These are phyloP conservation scores for Ophiostoma quercus DNA, from an alignment of 2,329 filamentous ascomycete species.

Conservation along the genomic window DNA sequence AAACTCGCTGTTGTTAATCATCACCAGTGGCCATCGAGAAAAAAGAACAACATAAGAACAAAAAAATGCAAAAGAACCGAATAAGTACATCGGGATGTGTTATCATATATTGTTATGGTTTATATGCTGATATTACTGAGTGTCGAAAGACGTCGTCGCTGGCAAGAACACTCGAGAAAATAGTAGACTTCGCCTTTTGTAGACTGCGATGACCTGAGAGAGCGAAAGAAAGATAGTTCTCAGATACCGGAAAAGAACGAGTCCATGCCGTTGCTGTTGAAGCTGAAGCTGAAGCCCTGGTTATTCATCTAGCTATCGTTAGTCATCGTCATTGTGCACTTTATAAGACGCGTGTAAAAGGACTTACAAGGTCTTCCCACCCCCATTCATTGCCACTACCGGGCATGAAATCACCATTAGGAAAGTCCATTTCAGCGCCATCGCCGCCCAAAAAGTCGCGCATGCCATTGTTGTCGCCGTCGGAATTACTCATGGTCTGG, in stretches of 20 bases:
- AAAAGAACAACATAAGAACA: background rate
- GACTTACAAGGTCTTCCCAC: slow-evolving; percentile 29
- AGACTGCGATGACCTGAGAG: background rate
- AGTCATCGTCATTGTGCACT: background rate
- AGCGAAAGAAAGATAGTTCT: background rate
- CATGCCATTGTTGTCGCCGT: background rate
- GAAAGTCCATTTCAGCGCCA: slow-evolving; percentile 14
- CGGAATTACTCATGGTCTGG: background rate
- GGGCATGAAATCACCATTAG: background rate
- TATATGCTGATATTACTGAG: background rate
- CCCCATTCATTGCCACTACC: slow-evolving; percentile 25
- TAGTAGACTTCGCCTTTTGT: background rate
- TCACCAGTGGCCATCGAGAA: background rate
- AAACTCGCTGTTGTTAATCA: background rate
- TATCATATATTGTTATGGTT: background rate
- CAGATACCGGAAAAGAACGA: slow-evolving; percentile 22
- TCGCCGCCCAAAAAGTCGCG: slow-evolving; percentile 7
- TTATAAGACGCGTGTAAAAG: background rate
- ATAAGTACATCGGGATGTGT: background rate
- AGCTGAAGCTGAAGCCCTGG: slow-evolving; percentile 28
- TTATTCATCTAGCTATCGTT: slow-evolving; percentile 26
- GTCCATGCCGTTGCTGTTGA: slow-evolving; percentile 27
- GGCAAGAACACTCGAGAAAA: background rate
- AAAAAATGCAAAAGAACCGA: background rate
- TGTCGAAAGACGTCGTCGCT: background rate